phyloP scores from a whole-genome alignment of 441 rosid genomes.

The Erodium moschatum region DNA sequence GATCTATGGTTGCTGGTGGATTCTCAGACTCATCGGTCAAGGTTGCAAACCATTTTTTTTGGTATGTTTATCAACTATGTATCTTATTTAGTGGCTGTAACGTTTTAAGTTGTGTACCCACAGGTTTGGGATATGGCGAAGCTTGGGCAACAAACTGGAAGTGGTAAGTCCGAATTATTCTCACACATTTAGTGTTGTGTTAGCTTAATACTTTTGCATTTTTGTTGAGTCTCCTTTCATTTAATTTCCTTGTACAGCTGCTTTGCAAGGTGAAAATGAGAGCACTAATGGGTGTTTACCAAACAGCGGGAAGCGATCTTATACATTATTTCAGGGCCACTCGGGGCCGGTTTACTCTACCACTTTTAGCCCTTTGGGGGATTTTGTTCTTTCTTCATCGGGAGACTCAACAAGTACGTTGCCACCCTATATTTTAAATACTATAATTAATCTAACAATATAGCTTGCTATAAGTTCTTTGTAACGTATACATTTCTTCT shows the following conservation, averaged over 20 bases:
- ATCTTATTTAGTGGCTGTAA: constrained; percentile 24
- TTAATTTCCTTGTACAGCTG: constrained; percentile 34
- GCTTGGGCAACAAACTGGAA: constrained; percentile 61
- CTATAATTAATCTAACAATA: not conserved
- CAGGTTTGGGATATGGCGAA: constrained; percentile 98
- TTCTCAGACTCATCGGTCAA: constrained; percentile 94
- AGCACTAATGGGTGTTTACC: constrained; percentile 36
- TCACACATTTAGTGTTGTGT: not conserved
- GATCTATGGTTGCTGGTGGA: constrained; percentile 92
- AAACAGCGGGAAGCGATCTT: constrained; percentile 52
- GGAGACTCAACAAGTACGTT: constrained; percentile 77
- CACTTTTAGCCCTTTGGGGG: constrained; percentile 80
- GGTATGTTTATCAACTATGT: not conserved
- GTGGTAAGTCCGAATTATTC: constrained; percentile 35
- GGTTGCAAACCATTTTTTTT: constrained; percentile 31
- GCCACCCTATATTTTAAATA: not conserved
- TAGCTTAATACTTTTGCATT: not conserved
- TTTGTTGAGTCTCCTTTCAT: not conserved
- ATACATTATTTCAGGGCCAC: constrained; percentile 73
- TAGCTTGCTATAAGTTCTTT: not conserved
- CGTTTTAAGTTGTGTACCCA: constrained; percentile 21
- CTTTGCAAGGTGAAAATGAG: constrained; percentile 65
- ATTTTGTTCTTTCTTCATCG: constrained; percentile 80
- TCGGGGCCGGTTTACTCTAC: constrained; percentile 93
- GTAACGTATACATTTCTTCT: constrained; percentile 16